phyloP scores from a whole-genome alignment of 2,329 filamentous ascomycete genomes.

The Stemphylium beticola region DNA sequence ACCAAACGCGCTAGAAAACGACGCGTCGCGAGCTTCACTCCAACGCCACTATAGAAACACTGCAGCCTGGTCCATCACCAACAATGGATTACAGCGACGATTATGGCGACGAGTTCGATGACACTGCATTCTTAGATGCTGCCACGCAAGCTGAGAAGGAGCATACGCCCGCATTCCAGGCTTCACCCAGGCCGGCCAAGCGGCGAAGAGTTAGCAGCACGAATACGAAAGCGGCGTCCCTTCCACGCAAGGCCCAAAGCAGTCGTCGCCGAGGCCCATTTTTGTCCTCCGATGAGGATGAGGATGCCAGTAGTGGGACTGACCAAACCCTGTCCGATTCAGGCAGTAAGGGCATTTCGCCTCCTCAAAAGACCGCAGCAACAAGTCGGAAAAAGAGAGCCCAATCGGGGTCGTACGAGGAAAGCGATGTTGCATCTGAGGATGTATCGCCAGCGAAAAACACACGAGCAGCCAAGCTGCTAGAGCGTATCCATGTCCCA shows the following conservation, averaged over 20 bases:
- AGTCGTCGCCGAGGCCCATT: constrained; percentile 29
- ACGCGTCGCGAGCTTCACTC: constrained; percentile 30
- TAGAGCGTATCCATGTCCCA: constrained; percentile 54
- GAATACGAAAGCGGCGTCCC: constrained; percentile 31
- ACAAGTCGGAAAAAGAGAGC: constrained; percentile 22
- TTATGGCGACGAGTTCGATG: constrained; percentile 68
- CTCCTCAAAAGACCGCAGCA: constrained; percentile 9
- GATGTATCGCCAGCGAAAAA: constrained; percentile 29
- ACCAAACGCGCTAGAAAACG: constrained; percentile 32
- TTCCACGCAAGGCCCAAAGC: constrained; percentile 29
- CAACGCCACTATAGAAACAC: constrained; percentile 22
- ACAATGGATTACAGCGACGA: constrained; percentile 56
- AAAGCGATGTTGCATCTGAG: constrained; percentile 11
- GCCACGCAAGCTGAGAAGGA: constrained; percentile 58
- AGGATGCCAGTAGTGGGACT: constrained; percentile 16
- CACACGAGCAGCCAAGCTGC: constrained; percentile 42
- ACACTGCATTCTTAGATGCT: constrained; percentile 69
- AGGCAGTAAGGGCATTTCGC: constrained; percentile 15
- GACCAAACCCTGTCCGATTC: constrained; percentile 17
- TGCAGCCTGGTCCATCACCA: constrained; percentile 17
- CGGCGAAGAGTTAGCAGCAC: constrained; percentile 39
- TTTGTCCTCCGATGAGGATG: constrained; percentile 33
- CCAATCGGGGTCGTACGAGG: constrained; percentile 12
- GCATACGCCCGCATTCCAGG: constrained; percentile 39
- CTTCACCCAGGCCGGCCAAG: constrained; percentile 46